Conservation (phyloP, 1,284 basidiomycete species). For the Ganoderma resinaceum region DNA sequence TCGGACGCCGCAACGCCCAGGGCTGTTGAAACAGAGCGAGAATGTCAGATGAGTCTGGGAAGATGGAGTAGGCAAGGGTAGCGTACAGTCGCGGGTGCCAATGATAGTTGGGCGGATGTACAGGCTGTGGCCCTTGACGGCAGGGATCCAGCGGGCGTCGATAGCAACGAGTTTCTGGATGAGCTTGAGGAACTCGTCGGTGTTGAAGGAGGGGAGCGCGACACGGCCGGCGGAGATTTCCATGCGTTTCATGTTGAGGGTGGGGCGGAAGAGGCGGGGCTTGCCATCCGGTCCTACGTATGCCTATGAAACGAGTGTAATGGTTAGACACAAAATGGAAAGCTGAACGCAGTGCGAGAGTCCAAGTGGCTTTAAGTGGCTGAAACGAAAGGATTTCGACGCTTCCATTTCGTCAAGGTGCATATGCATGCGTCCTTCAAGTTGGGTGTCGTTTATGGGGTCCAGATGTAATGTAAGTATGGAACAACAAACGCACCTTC, state of each 20-base stretch:
- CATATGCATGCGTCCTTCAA: too few relatives aligned
- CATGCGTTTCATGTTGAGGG: slow-evolving; percentile 85
- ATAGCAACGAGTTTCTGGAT: slow-evolving; percentile 74
- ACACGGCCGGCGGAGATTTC: slow-evolving; percentile 65
- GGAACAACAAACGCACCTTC: slow-evolving; percentile 62
- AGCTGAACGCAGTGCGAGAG: not conserved
- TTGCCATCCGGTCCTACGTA: slow-evolving; percentile 72
- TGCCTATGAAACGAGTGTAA: slow-evolving; percentile 52
- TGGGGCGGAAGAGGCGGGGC: slow-evolving; percentile 79
- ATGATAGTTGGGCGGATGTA: slow-evolving; percentile 90
- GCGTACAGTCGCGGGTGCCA: slow-evolving; percentile 79
- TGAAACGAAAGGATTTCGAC: not conserved
- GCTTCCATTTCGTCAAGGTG: too few relatives aligned
- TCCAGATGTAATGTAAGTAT: too few relatives aligned
- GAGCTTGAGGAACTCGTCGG: slow-evolving; percentile 65
- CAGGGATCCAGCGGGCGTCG: slow-evolving; percentile 82
- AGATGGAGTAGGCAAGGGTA: slow-evolving; percentile 21
- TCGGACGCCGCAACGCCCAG: slow-evolving; percentile 77
- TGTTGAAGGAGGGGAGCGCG: slow-evolving; percentile 71
- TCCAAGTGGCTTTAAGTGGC: not conserved
- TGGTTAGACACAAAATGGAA: not conserved
- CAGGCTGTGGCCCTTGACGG: slow-evolving; percentile 71
- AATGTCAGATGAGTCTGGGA: not conserved
- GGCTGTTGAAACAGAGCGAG: slow-evolving; percentile 40
- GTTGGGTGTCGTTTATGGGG: too few relatives aligned